Evolutionary conservation across 1,284 basidiomycete species (phyloP), one percentile per base, ranked within the genome.

Genomic region (Trametes sp.): DNA sequence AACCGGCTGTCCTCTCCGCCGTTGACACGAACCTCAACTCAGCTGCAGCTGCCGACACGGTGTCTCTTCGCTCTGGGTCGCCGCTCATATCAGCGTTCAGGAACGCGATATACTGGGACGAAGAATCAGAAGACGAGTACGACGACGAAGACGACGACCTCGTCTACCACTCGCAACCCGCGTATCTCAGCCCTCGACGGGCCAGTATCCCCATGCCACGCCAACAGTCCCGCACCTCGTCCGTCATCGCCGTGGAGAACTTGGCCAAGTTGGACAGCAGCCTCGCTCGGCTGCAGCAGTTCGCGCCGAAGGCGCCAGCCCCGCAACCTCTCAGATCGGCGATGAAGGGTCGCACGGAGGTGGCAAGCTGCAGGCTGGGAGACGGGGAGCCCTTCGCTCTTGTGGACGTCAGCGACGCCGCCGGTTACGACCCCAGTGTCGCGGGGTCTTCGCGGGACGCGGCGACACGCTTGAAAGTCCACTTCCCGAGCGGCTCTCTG

Each of bases 311-410:
- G 13, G 16, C 28, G 28, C 7, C 2, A 11, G 26, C 7, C 55
- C 35, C 36, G 26, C 31, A 11, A 21, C n/a, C 33, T 2, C n/a
- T 46, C 0, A 59, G 49, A 36, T 59, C 58, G 1, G 50, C 58
- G 1, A 54, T 59, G 51, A 59, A 59, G 52, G 14, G 28, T 1
- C 51, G 52, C 11, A 33, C 45, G 10, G 35, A 54, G 3, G 13
- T 49, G n/a, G 58, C 24, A 13, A 54, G 51, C 44, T 59, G 51
- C 51, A 29, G 51, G 2, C 23, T 59, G 5, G 52, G 51, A 31
- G 58, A 59, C 6, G 7, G 10, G n/a, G n/a, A n/a, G n/a, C n/a
- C n/a, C 8, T 58, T 45, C 41, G 38, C 38, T 13, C 1, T 58
- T 1, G 41, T 58, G 13, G 35, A 54, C n/a, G 26, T 33, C 14